phyloP scores from a whole-genome alignment of 352 stramenopile species.

The Thalassiosira delicatula region DNA sequence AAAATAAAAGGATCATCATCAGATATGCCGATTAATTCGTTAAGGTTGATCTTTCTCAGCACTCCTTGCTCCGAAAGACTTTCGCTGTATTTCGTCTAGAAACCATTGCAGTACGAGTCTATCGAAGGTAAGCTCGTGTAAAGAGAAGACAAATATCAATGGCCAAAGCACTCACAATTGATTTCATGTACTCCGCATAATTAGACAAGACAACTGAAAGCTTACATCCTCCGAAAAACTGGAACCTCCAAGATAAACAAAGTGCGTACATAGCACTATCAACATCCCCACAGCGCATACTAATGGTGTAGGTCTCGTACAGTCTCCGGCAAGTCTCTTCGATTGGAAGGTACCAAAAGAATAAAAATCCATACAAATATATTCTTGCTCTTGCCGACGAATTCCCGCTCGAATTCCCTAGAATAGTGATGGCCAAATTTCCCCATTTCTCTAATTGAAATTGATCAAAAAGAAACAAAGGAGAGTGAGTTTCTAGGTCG shows the following conservation, averaged over 20 bases:
- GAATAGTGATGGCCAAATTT: background rate
- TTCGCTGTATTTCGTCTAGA: background rate
- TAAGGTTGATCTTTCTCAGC: background rate
- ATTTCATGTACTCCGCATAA: background rate
- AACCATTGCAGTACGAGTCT: background rate
- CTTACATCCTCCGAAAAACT: background rate
- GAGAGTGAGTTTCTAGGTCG: too few species aligned
- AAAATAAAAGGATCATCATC: background rate
- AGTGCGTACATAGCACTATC: background rate
- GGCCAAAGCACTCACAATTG: background rate
- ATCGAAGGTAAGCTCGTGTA: background rate
- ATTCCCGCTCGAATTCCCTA: background rate
- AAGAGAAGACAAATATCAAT: background rate
- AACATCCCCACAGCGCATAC: background rate
- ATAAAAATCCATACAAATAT: background rate
- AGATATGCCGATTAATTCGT: background rate
- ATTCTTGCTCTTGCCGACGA: background rate
- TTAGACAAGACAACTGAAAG: background rate
- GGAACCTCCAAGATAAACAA: background rate
- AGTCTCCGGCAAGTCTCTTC: background rate
- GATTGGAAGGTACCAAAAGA: background rate
- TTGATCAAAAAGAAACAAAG: too few species aligned
- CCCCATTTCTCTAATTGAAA: background rate
- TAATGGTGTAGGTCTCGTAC: background rate
- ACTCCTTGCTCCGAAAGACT: background rate